Evolutionary conservation across 2,329 filamentous ascomycete species (phyloP).

Genomic region (Aspergillus oerlinghausenensis): DNA sequence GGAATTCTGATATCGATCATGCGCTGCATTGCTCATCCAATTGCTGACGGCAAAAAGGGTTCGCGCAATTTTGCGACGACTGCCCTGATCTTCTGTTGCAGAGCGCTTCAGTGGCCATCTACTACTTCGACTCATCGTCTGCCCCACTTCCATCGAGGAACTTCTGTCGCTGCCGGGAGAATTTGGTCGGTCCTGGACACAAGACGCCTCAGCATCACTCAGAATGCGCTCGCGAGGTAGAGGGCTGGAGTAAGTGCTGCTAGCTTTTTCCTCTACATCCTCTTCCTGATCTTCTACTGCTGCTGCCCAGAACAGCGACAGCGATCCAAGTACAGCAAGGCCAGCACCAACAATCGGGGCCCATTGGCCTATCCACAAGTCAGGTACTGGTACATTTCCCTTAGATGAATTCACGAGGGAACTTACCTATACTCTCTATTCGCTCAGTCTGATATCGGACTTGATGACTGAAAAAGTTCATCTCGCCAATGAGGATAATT

Average conservation of each 20-base stretch:
- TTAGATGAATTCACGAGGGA: no score
- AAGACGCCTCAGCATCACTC: neutral
- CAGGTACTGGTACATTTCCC: slow-evolving; percentile 38
- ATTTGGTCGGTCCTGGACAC: neutral
- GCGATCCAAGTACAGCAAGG: slow-evolving; percentile 55
- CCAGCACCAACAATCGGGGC: slow-evolving; percentile 48
- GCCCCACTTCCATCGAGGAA: neutral
- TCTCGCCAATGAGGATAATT: neutral
- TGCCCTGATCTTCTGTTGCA: neutral
- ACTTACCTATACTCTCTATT: neutral
- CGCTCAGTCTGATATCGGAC: neutral
- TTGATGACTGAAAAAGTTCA: neutral
- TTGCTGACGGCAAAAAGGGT: neutral
- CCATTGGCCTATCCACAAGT: slow-evolving; percentile 26
- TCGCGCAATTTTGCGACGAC: neutral
- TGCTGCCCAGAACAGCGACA: slow-evolving; percentile 50
- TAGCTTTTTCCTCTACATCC: slow-evolving; percentile 38
- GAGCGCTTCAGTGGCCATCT: neutral
- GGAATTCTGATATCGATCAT: slow-evolving; percentile 47
- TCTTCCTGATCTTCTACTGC: slow-evolving; percentile 26
- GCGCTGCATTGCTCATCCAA: slow-evolving; percentile 28
- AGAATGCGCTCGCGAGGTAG: neutral
- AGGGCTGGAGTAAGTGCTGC: slow-evolving; percentile 27
- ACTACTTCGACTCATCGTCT: neutral
- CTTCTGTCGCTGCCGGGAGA: neutral